Evolutionary conservation across 2,329 filamentous ascomycete genomes (phyloP), one percentile per base, ranked within the genome.

Genomic region (Mollisiaceae sp.): DNA sequence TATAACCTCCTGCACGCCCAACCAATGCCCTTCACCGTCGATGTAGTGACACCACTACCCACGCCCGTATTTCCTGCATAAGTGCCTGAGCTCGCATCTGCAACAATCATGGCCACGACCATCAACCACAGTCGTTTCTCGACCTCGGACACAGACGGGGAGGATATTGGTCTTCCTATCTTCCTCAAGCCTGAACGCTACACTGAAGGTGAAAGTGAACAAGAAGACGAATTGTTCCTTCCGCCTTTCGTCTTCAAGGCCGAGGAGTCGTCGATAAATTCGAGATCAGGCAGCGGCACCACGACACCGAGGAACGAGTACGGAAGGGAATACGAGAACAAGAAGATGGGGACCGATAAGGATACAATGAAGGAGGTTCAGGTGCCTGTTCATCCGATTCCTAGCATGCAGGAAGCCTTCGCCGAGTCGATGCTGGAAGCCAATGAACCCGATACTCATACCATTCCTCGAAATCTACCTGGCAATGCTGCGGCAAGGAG

Each of bases 381-480:
- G 45, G 75, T 75, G 11, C 85, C 85, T n/a, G 75, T 79, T 52
- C 92, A 96, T 75, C 92, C 92, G 8, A 89, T 95, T 60, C 80
- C 86, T 18, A 85, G 86, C 36, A 91, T 95, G 86, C 92, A 95
- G 77, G 86, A 85, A 67, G 91, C 92, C 67, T 95, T 96, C 76
- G 89, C 91, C 72, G 92, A 95, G 78, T 94, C 91, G 1, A 86
- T 95, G 71, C 80, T 87, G 64, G 92, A 95, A 74, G 89, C 89
- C 39, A 86, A 86, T 15, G 80, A 81, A n/a, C 80, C 78, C 12
- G 76, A 78, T 3, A 78, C 78, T 14, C 73, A 76, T 5, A 70
- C 74, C 41, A 86, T 87, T 70, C 85, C 85, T 0, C 85, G 83
- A 75, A 78, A 84, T 65, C 81, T 80, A 58, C 81, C 81, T 64